Evolutionary conservation across 2,329 filamentous ascomycete genomes (phyloP).

Genomic region (Botrytis elliptica): DNA sequence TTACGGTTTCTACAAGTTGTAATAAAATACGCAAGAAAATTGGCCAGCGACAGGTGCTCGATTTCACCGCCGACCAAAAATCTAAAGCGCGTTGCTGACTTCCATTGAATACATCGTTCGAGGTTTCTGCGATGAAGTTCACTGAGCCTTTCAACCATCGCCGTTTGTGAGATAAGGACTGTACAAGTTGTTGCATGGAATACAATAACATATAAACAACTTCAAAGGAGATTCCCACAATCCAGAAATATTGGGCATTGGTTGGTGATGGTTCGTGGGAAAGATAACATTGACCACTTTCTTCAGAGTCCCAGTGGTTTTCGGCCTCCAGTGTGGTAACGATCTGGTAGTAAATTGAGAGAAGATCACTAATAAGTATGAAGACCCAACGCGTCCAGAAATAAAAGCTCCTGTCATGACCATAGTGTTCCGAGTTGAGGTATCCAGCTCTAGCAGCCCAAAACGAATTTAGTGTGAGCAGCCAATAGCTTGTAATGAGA

Average conservation of each 20-base stretch:
- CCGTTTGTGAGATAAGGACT: background rate
- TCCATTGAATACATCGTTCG: background rate
- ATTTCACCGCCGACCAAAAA: background rate
- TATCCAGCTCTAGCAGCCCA: slow-evolving; percentile 23
- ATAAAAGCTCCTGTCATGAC: slow-evolving; percentile 17
- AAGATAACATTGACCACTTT: slow-evolving; percentile 22
- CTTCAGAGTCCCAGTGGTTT: slow-evolving; percentile 21
- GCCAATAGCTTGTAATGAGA: slow-evolving; percentile 24
- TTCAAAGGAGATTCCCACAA: slow-evolving; percentile 20
- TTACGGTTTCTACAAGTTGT: background rate
- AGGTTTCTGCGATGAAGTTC: background rate
- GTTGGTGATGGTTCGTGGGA: slow-evolving; percentile 22
- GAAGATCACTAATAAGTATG: slow-evolving; percentile 16
- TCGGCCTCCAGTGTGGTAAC: slow-evolving; percentile 8
- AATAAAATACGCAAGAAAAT: background rate
- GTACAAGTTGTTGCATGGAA: background rate
- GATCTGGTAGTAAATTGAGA: slow-evolving; percentile 21
- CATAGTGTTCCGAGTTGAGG: slow-evolving; percentile 16
- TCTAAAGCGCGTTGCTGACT: background rate
- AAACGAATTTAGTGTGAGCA: slow-evolving; percentile 25
- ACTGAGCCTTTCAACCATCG: background rate
- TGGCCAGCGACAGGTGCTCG: background rate
- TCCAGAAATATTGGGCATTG: slow-evolving; percentile 23
- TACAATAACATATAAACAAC: slow-evolving; percentile 17
- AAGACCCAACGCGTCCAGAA: slow-evolving; percentile 19